phyloP scores from a whole-genome alignment of 805 yeast genomes.

The Candida xiaguanensis region DNA sequence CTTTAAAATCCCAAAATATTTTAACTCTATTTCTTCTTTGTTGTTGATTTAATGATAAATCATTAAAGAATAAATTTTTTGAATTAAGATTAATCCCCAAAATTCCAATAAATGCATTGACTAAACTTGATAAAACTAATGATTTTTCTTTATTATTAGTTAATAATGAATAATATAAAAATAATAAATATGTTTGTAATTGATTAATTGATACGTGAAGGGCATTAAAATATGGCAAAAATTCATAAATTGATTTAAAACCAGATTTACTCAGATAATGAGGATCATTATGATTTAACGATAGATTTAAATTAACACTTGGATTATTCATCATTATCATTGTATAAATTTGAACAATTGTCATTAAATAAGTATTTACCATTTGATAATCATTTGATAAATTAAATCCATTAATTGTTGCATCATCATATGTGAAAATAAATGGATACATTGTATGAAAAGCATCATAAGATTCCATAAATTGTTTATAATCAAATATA shows the following conservation, averaged over 20 bases:
- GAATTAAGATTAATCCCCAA: slow-evolving; percentile 41
- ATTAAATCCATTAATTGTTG: slow-evolving; percentile 46
- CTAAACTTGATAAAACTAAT: slow-evolving; percentile 32
- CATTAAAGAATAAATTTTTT: slow-evolving; percentile 42
- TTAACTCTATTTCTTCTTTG: slow-evolving; percentile 39
- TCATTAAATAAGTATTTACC: slow-evolving; percentile 41
- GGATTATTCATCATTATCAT: slow-evolving; percentile 52
- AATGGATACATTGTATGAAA: slow-evolving; percentile 47
- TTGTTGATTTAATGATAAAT: slow-evolving; percentile 37
- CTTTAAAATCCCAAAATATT: slow-evolving; percentile 46
- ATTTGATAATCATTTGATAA: slow-evolving; percentile 42
- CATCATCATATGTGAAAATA: slow-evolving; percentile 44
- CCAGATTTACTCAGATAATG: slow-evolving; percentile 21
- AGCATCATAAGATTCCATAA: slow-evolving; percentile 49
- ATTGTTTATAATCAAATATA: slow-evolving; percentile 49
- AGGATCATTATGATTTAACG: slow-evolving; percentile 36
- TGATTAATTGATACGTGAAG: slow-evolving; percentile 45
- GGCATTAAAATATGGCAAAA: slow-evolving; percentile 46
- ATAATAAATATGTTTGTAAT: slow-evolving; percentile 47
- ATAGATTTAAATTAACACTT: slow-evolving; percentile 36
- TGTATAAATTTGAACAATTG: slow-evolving; percentile 46
- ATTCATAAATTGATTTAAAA: slow-evolving; percentile 40
- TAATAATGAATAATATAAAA: slow-evolving; percentile 45
- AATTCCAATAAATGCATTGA: slow-evolving; percentile 42
- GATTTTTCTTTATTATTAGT: slow-evolving; percentile 42